phyloP scores from a whole-genome alignment of 2,329 filamentous ascomycete genomes.

The Ciborinia camelliae region DNA sequence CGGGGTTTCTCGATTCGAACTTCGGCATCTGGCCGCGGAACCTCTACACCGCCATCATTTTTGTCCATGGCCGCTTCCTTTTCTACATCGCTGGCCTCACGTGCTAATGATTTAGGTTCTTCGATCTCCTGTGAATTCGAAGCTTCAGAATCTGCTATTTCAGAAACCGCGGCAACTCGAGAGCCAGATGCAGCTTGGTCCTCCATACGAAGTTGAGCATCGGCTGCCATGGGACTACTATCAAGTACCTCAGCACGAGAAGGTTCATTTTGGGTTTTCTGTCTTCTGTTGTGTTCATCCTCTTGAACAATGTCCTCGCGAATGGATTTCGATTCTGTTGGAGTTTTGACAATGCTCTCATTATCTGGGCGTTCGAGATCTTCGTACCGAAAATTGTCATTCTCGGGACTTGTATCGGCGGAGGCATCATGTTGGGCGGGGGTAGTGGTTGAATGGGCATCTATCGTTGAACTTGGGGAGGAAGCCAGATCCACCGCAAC shows the following conservation, averaged over 20 bases:
- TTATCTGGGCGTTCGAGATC: constrained; percentile 47
- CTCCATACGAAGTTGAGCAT: constrained; percentile 56
- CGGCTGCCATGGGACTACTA: constrained; percentile 49
- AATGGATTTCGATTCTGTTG: constrained; percentile 29
- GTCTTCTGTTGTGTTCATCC: constrained; percentile 35
- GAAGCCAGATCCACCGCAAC: constrained; percentile 47
- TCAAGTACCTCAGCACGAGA: constrained; percentile 41
- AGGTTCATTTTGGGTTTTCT: constrained; percentile 30
- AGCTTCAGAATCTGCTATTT: constrained; percentile 11
- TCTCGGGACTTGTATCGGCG: constrained; percentile 70
- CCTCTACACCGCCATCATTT: background rate
- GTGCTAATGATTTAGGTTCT: background rate
- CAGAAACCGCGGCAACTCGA: constrained; percentile 31
- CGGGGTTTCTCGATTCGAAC: constrained; percentile 17
- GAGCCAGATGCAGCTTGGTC: constrained; percentile 41
- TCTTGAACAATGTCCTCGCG: constrained; percentile 38
- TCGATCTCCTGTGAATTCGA: constrained; percentile 13
- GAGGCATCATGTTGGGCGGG: constrained; percentile 66
- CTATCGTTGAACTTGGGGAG: constrained; percentile 62
- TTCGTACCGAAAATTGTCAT: constrained; percentile 57
- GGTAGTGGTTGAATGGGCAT: constrained; percentile 68
- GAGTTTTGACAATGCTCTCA: constrained; percentile 43
- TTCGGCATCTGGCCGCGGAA: constrained; percentile 14
- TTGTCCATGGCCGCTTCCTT: background rate
- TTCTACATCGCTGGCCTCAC: background rate